Percentiles rank a stretch among this genome's conserved stretches.
Evolutionary conservation across 2,329 filamentous ascomycete genomes (phyloP).

Genomic region (Ambrosiella beaveri): DNA sequence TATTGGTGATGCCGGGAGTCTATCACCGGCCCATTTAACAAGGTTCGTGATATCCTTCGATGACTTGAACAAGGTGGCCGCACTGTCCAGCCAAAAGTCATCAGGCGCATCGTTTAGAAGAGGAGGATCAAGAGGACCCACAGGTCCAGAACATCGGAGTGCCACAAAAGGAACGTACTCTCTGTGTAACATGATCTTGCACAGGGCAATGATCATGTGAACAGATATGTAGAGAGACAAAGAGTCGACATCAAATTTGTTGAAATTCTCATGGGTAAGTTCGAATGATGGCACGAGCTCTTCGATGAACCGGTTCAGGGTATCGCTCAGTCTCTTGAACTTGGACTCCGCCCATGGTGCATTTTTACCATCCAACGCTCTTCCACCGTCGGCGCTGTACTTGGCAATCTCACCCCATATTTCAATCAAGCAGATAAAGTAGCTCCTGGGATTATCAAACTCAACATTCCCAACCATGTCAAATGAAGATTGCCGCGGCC

Average conservation of each 20-base stretch:
- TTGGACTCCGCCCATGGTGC: slow-evolving; percentile 44
- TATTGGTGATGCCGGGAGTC: slow-evolving; percentile 49
- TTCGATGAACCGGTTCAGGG: slow-evolving; percentile 11
- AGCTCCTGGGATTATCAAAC: slow-evolving; percentile 32
- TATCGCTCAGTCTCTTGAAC: slow-evolving; percentile 35
- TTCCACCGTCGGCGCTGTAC: slow-evolving; percentile 35
- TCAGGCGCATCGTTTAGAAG: slow-evolving; percentile 11
- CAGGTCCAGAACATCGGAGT: slow-evolving; percentile 26
- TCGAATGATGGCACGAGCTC: not conserved
- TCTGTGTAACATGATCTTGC: slow-evolving; percentile 35
- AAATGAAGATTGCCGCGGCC: slow-evolving; percentile 9
- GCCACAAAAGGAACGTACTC: slow-evolving; percentile 18
- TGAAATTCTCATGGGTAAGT: slow-evolving; percentile 1
- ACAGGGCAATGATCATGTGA: slow-evolving; percentile 41
- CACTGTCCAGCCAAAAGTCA: slow-evolving; percentile 46
- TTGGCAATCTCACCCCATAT: slow-evolving; percentile 41
- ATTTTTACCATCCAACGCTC: slow-evolving; percentile 27
- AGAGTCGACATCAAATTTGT: not conserved
- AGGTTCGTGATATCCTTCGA: slow-evolving; percentile 47
- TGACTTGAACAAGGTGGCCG: slow-evolving; percentile 44
- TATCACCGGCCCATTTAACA: slow-evolving; percentile 42
- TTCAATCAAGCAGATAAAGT: slow-evolving; percentile 41
- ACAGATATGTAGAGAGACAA: slow-evolving; percentile 5
- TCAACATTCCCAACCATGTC: slow-evolving; percentile 16
- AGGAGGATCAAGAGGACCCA: slow-evolving; percentile 36